These are phyloP conservation scores for Sarcodon aspratus DNA, from an alignment of 768 basidiomycete species.

Conservation along the genomic window DNA sequence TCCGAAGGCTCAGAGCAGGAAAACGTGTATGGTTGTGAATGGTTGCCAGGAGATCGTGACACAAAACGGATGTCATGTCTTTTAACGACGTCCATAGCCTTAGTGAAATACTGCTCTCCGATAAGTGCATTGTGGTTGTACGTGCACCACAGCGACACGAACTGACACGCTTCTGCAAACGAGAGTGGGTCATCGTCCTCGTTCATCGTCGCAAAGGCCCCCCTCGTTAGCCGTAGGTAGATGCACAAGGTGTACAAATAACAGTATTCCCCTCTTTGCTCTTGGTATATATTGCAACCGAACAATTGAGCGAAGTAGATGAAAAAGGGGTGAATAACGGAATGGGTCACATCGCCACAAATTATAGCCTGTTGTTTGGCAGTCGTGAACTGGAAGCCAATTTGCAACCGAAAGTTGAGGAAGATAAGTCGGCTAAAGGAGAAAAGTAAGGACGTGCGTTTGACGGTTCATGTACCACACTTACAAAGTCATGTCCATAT, in stretches of 20 bases:
- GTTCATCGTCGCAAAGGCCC: not conserved
- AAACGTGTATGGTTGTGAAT: too few relatives aligned
- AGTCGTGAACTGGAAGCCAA: constrained; percentile 10
- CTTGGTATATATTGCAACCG: constrained; percentile 13
- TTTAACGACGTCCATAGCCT: not conserved
- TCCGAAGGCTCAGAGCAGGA: not conserved
- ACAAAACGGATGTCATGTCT: not conserved
- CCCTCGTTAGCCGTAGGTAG: not conserved
- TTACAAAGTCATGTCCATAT: too few relatives aligned
- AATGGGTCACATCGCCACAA: constrained; percentile 11
- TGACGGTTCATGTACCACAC: too few relatives aligned
- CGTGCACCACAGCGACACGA: not conserved
- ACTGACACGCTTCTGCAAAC: not conserved
- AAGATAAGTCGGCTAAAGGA: constrained; percentile 11
- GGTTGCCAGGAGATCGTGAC: too few relatives aligned
- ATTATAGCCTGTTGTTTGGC: constrained; percentile 13
- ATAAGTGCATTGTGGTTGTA: not conserved
- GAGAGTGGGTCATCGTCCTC: not conserved
- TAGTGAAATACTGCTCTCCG: not conserved
- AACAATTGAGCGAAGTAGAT: constrained; percentile 13
- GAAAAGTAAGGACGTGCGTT: too few relatives aligned
- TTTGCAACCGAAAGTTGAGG: constrained; percentile 11
- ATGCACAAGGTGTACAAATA: not conserved
- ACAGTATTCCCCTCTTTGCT: not conserved
- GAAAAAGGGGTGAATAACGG: constrained; percentile 11